These are phyloP conservation scores for Sinapis alba DNA, from an alignment of 441 rosid genomes.

Conservation along the genomic window DNA sequence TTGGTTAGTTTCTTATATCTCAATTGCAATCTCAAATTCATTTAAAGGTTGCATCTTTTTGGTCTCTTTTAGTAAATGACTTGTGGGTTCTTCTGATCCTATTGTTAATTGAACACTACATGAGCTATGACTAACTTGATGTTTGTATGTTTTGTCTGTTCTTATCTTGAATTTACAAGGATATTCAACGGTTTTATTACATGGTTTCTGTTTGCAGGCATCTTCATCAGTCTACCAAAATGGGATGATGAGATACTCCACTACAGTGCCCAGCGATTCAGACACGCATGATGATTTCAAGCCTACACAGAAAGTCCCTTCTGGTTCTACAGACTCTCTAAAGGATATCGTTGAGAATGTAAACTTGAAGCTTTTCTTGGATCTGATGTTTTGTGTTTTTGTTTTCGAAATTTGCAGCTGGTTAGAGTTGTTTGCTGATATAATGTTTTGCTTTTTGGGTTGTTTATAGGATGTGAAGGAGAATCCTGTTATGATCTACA, in stretches of 20 bases:
- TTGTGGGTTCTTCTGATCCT: neutral
- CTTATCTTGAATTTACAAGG: neutral
- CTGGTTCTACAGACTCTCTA: constrained; percentile 53
- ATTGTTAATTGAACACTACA: neutral
- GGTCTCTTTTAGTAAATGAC: neutral
- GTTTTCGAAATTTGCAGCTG: neutral
- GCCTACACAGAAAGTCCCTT: constrained; percentile 58
- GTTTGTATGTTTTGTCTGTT: neutral
- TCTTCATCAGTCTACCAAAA: constrained; percentile 44
- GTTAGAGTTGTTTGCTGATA: constrained; percentile 18
- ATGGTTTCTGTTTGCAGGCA: constrained; percentile 45
- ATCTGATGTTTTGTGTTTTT: constrained; percentile 10
- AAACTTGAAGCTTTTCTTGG: constrained; percentile 2
- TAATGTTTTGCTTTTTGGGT: neutral
- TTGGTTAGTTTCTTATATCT: constrained; percentile 38
- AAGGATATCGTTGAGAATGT: constrained; percentile 84
- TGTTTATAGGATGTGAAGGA: constrained; percentile 77
- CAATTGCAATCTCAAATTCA: neutral
- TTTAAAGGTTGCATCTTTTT: neutral
- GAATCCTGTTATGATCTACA: constrained; percentile 92
- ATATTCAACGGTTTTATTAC: neutral
- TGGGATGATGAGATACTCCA: constrained; percentile 52
- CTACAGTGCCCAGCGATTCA: constrained; percentile 66
- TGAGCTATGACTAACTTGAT: neutral
- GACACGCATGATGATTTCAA: constrained; percentile 89